These are phyloP conservation scores for Gliomastix tumulicola DNA, from an alignment of 2,329 filamentous ascomycete genomes.

Conservation along the genomic window DNA sequence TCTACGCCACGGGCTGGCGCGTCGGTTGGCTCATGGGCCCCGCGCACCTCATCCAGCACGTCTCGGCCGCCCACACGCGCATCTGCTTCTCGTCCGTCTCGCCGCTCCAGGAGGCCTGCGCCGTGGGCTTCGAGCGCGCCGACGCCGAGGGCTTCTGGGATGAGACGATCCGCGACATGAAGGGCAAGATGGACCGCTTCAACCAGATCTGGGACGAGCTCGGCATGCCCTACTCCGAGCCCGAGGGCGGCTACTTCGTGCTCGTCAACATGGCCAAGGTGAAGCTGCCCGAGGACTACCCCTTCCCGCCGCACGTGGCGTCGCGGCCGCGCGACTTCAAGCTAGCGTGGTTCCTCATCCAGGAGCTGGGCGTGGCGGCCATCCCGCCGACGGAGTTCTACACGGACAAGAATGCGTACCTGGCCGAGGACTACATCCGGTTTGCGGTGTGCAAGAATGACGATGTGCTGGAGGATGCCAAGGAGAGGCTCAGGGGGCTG, in stretches of 20 bases:
- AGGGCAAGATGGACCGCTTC: constrained; percentile 79
- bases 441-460: constrained; percentile 98
- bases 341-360: constrained; percentile 93
- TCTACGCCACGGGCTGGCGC: constrained; percentile 96
- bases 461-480: constrained; percentile 71
- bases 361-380: constrained; percentile 89
- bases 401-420: constrained; percentile 71
- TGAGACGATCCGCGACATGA: constrained; percentile 77
- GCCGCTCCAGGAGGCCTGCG: constrained; percentile 88
- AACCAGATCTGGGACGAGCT: constrained; percentile 75
- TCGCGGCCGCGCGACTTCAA: constrained; percentile 87
- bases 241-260: constrained; percentile 96
- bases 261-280: constrained; percentile 90
- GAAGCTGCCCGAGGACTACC: constrained; percentile 73
- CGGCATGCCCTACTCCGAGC: constrained; percentile 75
- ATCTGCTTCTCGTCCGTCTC: constrained; percentile 96
- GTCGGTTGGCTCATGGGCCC: constrained; percentile 93
- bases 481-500: constrained; percentile 65
- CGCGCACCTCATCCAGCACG: constrained; percentile 81
- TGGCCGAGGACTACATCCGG: constrained; percentile 87
- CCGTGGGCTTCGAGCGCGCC: constrained; percentile 89
- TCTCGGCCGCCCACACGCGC: constrained; percentile 84
- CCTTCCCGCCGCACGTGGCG: constrained; percentile 84
- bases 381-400: constrained; percentile 98
- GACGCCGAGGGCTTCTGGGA: constrained; percentile 85